Evolutionary conservation across 768 basidiomycete species (phyloP).

Genomic region (Pleurotus citrinopileatus): DNA sequence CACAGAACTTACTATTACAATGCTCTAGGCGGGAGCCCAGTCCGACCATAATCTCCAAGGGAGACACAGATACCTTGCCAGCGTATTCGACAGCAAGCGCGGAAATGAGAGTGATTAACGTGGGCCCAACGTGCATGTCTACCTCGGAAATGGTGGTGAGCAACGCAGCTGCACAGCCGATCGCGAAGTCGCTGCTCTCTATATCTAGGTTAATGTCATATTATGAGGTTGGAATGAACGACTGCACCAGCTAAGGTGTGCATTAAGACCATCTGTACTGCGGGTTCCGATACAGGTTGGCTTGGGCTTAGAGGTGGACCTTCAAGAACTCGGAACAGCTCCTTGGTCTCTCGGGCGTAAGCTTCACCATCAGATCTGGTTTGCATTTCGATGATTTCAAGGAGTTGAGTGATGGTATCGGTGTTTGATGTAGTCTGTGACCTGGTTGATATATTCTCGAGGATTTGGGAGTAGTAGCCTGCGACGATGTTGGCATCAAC

Average conservation of each 20-base stretch:
- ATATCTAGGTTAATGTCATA: slow-evolving; percentile 7
- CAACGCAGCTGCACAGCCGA: slow-evolving; percentile 42
- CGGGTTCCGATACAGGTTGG: slow-evolving; percentile 47
- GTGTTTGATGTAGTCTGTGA: slow-evolving; percentile 33
- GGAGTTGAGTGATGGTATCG: slow-evolving; percentile 42
- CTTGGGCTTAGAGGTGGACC: slow-evolving; percentile 23
- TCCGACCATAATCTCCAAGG: slow-evolving; percentile 44
- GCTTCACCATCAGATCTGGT: slow-evolving; percentile 48
- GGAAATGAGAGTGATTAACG: slow-evolving; percentile 61
- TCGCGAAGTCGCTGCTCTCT: slow-evolving; percentile 40
- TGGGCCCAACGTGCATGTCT: slow-evolving; percentile 42
- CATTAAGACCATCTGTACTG: slow-evolving; percentile 54
- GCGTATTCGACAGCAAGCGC: slow-evolving; percentile 68
- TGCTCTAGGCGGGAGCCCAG: slow-evolving; percentile 24
- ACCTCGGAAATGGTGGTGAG: slow-evolving; percentile 42
- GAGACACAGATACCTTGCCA: slow-evolving; percentile 46
- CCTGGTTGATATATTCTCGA: slow-evolving; percentile 33
- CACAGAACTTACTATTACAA: neutral
- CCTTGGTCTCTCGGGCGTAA: slow-evolving; percentile 52
- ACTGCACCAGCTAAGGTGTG: slow-evolving; percentile 42
- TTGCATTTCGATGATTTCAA: slow-evolving; percentile 54
- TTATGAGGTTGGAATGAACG: slow-evolving; percentile 3
- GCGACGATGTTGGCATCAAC: slow-evolving; percentile 61
- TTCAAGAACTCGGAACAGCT: slow-evolving; percentile 38
- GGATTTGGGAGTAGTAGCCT: slow-evolving; percentile 45